Base-by-base conservation (phyloP, 75 land plant species). In the Picea glauca region DNA sequence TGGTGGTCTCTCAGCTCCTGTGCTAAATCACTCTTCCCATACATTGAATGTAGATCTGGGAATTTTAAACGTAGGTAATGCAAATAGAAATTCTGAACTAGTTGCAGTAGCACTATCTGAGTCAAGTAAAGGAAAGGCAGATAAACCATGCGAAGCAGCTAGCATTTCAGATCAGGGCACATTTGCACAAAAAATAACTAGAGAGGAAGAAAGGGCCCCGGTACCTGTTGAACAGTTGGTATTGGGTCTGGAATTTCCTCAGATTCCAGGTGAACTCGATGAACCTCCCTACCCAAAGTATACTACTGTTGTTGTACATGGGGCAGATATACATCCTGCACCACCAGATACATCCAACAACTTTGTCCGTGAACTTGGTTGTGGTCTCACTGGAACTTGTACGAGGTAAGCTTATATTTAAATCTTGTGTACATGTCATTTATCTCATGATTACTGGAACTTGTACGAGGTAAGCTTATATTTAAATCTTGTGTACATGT, bases 61-160 rank as follows among this genome's bases (percentile, higher is more conserved):
- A 79, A 56, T 35, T 58, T 72, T 13, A 76, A 30, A 20, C 61
- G 46, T 21, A 65, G 77, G 62, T 66, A 31, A 76, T 79, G 62
- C 33, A 82, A 83, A 58, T 80, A 82, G 75, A 60, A 83, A 68
- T 78, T 72, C 14, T 76, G 77, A 14, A 68, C 76, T 90, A 64
- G 64, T 92, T 67, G 80, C 80, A 62, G 72, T 66, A 60, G 92
- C 88, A 8, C 85, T 90, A 32, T 13, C 23, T 62, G 90, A 79
- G 74, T 75, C 77, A 58, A 60, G 15, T 73, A 56, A 60, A 8
- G 23, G 9, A 76, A 62, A 33, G 38, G 82, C 70, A 31, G 79
- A 79, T 60, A 21, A 74, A 38, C 14, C 60, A 60, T 70, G 50
- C 57, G 43, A 33, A 74, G 50, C 13, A 26, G 63, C 66, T 77